phyloP scores from a whole-genome alignment of 768 basidiomycete species.

The Russula lepida region DNA sequence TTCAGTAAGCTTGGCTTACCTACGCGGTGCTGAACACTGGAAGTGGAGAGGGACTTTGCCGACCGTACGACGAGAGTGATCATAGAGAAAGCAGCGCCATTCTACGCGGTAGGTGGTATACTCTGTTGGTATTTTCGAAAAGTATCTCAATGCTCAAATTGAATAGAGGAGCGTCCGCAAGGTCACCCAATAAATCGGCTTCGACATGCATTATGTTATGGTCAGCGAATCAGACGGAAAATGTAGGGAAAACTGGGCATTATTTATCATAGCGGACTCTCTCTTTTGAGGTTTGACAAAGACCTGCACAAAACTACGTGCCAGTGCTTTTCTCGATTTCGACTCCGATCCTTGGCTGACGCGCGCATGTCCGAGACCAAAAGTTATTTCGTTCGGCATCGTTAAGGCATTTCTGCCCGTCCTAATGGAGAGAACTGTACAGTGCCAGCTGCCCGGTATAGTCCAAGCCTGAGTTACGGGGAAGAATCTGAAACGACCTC shows the following conservation, averaged over 20 bases:
- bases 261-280: not conserved
- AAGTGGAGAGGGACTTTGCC: constrained; percentile 14
- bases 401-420: not conserved
- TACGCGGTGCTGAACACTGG: not conserved
- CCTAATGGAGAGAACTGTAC: not conserved
- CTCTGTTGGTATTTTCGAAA: no score
- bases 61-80: constrained; percentile 11
- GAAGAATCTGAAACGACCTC: not conserved
- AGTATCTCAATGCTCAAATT: not conserved
- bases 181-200: not conserved
- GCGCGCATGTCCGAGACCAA: not conserved
- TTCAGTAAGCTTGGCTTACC: not conserved
- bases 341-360: not conserved
- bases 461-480: not conserved
- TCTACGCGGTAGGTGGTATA: constrained; percentile 1
- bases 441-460: not conserved
- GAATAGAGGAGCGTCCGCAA: constrained; percentile 7
- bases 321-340: no score
- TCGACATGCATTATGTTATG: not conserved
- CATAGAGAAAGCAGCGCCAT: constrained; percentile 5
- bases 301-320: no score
- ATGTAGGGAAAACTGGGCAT: not conserved
- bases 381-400: not conserved
- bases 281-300: no score
- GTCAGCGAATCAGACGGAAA: not conserved